phyloP scores from a whole-genome alignment of 2,329 filamentous ascomycete genomes.

The Stagonosporopsis chrysanthemi region DNA sequence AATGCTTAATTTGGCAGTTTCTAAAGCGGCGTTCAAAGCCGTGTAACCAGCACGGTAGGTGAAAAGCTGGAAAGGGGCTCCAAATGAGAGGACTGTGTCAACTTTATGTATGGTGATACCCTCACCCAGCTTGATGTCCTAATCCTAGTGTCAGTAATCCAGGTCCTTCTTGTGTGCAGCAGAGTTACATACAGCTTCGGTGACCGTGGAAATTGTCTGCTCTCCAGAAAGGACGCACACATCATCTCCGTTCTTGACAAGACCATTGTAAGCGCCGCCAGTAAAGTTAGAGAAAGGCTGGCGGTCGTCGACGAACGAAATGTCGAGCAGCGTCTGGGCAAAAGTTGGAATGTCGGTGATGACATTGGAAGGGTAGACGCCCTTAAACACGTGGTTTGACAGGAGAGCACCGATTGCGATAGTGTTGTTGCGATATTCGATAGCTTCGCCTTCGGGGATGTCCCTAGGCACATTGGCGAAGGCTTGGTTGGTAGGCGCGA shows the following conservation, averaged over 20 bases:
- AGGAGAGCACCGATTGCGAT: conserved; percentile 56
- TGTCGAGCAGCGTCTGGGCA: conserved; percentile 58
- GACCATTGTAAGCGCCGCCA: conserved; percentile 63
- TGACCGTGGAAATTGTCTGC: conserved; percentile 57
- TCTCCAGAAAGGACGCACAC: conserved; percentile 61
- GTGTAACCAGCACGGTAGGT: conserved; percentile 36
- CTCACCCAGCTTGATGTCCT: conserved; percentile 38
- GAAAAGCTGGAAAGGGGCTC: conserved; percentile 38
- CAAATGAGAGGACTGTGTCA: conserved; percentile 37
- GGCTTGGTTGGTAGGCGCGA: conserved; percentile 64
- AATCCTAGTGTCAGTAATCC: background rate
- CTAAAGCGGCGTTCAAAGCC: conserved; percentile 33
- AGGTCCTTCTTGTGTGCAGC: background rate
- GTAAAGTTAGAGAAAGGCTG: conserved; percentile 64
- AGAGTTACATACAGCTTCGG: conserved; percentile 52
- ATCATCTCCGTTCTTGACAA: conserved; percentile 49
- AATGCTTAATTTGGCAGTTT: conserved; percentile 31
- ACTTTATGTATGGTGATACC: conserved; percentile 40
- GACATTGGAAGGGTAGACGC: conserved; percentile 52
- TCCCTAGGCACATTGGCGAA: conserved; percentile 41
- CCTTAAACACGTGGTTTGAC: conserved; percentile 65
- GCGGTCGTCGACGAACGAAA: conserved; percentile 45
- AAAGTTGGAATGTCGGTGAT: conserved; percentile 53
- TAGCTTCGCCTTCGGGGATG: conserved; percentile 35
- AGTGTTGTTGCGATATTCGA: conserved; percentile 44